Percentiles rank a stretch among this genome's conserved stretches.
phyloP scores from a whole-genome alignment of 768 basidiomycete genomes.

The Lentinula sp. region DNA sequence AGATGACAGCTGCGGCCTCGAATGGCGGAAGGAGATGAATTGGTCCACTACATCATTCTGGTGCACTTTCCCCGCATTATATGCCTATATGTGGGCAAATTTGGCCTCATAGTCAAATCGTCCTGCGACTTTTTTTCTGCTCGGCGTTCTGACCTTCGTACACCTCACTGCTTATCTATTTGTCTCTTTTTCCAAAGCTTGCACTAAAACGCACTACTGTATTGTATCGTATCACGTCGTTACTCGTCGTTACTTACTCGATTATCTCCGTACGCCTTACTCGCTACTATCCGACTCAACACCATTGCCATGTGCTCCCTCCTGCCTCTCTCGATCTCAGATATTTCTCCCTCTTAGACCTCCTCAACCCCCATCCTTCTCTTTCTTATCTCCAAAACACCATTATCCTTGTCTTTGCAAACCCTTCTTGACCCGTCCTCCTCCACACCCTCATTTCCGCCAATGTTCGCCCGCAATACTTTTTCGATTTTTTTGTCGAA shows the following conservation, averaged over 20 bases:
- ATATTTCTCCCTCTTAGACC: not conserved
- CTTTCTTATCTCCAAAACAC: not conserved
- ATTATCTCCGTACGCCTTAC: not conserved
- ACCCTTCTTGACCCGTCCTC: not conserved
- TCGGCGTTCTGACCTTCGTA: not conserved
- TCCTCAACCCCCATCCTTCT: not conserved
- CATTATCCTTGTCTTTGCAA: not conserved
- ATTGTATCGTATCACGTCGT: not conserved
- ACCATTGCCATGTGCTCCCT: not conserved
- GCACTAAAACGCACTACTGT: not conserved
- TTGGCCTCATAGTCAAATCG: no score
- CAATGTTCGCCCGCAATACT: not conserved
- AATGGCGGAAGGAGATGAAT: slow-evolving; percentile 1
- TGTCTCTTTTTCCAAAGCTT: not conserved
- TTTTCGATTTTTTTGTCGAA: not conserved
- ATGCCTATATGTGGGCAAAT: no score
- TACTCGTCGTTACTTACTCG: not conserved
- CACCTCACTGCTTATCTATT: not conserved
- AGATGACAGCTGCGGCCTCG: slow-evolving; percentile 17
- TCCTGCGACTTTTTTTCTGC: not conserved
- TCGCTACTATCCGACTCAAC: not conserved
- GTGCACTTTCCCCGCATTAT: no score
- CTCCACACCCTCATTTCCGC: not conserved
- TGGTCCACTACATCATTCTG: not conserved
- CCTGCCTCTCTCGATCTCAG: not conserved